Evolutionary conservation across 148 eudicot genomes (phyloP).

Genomic region (Camellia lanceoleosa): DNA sequence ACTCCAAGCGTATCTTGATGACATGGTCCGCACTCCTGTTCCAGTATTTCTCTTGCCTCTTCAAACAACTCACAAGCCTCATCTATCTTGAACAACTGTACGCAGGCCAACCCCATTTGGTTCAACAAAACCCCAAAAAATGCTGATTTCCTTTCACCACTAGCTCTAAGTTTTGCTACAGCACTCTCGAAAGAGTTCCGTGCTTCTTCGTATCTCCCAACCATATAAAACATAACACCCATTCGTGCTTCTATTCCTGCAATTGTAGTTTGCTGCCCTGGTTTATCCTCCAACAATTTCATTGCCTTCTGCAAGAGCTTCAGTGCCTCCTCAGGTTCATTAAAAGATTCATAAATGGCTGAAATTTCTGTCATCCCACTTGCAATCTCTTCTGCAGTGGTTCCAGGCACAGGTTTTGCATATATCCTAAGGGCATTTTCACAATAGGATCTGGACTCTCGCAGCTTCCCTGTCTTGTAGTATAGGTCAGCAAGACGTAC

Average conservation of each 20-base stretch:
- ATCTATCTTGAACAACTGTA: conserved; percentile 86
- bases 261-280: conserved; percentile 84
- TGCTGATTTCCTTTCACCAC: conserved; percentile 92
- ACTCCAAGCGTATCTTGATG: conserved; percentile 98
- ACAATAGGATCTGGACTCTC: conserved; percentile 94
- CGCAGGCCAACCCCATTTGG: conserved; percentile 96
- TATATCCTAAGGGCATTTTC: conserved; percentile 94
- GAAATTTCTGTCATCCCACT: conserved; percentile 86
- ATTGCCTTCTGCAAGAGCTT: conserved; percentile 79
- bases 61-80: conserved; percentile 97
- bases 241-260: conserved; percentile 93
- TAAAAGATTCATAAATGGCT: conserved; percentile 82
- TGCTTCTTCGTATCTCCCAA: conserved; percentile 80
- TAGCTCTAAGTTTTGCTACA: conserved; percentile 70
- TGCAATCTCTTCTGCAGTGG: conserved; percentile 81
- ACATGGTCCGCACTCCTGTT: conserved; percentile 92
- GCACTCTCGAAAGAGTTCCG: conserved; percentile 69
- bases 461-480: conserved; percentile 87
- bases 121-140: conserved; percentile 92
- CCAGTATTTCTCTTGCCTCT: conserved; percentile 91
- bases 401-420: conserved; percentile 97
- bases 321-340: conserved; percentile 90
- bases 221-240: conserved; percentile 89
- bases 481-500: conserved; percentile 86
- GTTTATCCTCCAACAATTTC: conserved; percentile 80